Evolutionary conservation across 306 rosid genomes (phyloP).

Genomic region (Fagus sylvatica): DNA sequence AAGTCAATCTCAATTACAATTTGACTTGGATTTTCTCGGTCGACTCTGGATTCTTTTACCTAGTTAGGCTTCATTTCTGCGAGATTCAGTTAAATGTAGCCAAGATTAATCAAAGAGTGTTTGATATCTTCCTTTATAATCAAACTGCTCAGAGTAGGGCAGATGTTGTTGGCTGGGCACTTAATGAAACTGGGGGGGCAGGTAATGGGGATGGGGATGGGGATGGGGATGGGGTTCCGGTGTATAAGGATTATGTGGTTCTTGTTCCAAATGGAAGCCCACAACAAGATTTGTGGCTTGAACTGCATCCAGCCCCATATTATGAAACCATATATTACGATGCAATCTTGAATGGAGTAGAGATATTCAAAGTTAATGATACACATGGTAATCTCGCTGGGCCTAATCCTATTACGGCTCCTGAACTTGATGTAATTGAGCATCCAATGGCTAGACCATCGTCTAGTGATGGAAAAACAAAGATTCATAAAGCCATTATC

Average conservation of each 20-base stretch:
- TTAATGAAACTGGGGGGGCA: too few species aligned
- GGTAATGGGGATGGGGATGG: not conserved
- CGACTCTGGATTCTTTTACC: constrained; percentile 77
- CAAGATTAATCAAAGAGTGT: constrained; percentile 59
- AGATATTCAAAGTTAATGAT: constrained; percentile 75
- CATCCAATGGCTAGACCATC: constrained; percentile 45
- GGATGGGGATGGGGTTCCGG: constrained; percentile 44
- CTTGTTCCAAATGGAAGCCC: constrained; percentile 60
- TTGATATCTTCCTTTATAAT: constrained; percentile 61
- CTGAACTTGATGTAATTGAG: constrained; percentile 49
- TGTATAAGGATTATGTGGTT: constrained; percentile 63
- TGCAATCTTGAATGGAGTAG: constrained; percentile 77
- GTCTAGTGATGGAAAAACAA: constrained; percentile 38
- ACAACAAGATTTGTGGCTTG: constrained; percentile 72
- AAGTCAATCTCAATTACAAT: constrained; percentile 65
- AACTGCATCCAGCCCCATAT: constrained; percentile 53
- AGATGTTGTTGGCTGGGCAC: constrained; percentile 61
- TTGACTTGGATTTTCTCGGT: constrained; percentile 75
- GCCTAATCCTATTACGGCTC: constrained; percentile 63
- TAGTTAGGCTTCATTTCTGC: constrained; percentile 92
- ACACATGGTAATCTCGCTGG: constrained; percentile 70
- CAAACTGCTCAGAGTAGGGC: constrained; percentile 56
- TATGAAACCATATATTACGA: constrained; percentile 34
- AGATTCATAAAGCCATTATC: constrained; percentile 51
- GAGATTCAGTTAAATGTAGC: constrained; percentile 50